Percentiles rank a stretch among this genome's conserved stretches.
phyloP scores from a whole-genome alignment of 2,329 filamentous ascomycete genomes.

The Penicillium sp. region DNA sequence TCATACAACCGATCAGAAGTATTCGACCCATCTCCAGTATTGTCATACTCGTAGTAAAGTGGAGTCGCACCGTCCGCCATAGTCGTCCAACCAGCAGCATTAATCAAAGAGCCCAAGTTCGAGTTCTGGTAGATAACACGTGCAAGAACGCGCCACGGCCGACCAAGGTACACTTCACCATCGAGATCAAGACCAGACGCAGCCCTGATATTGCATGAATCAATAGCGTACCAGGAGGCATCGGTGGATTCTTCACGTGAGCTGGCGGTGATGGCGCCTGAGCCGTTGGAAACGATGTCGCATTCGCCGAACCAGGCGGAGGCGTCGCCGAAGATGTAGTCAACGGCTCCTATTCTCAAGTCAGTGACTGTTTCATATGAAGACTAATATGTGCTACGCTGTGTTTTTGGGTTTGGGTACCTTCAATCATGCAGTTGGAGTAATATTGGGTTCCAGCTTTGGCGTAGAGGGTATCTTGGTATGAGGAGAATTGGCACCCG shows the following conservation, averaged over 20 bases:
- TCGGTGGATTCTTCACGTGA: constrained; percentile 26
- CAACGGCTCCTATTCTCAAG: constrained; percentile 27
- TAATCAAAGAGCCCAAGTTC: constrained; percentile 28
- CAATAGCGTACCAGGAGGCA: constrained; percentile 33
- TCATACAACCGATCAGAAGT: constrained; percentile 22
- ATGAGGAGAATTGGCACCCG: constrained; percentile 35
- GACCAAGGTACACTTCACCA: constrained; percentile 33
- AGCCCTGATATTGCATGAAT: constrained; percentile 28
- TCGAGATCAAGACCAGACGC: constrained; percentile 19
- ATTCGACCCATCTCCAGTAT: constrained; percentile 26
- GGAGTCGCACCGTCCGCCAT: constrained; percentile 34
- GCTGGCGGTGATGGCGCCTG: constrained; percentile 34
- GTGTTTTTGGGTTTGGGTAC: constrained; percentile 3
- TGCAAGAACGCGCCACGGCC: constrained; percentile 36
- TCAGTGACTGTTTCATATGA: background rate
- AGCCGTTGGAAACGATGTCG: constrained; percentile 34
- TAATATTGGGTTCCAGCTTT: constrained; percentile 37
- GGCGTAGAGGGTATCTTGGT: constrained; percentile 39
- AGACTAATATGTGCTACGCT: background rate
- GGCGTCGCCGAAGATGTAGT: constrained; percentile 39
- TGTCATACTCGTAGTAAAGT: constrained; percentile 32
- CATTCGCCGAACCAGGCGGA: constrained; percentile 33
- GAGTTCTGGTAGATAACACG: constrained; percentile 38
- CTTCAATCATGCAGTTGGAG: constrained; percentile 33
- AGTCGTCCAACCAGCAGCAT: constrained; percentile 34